phyloP scores from a whole-genome alignment of 2,329 filamentous ascomycete species.

The Ascochyta rabiei region DNA sequence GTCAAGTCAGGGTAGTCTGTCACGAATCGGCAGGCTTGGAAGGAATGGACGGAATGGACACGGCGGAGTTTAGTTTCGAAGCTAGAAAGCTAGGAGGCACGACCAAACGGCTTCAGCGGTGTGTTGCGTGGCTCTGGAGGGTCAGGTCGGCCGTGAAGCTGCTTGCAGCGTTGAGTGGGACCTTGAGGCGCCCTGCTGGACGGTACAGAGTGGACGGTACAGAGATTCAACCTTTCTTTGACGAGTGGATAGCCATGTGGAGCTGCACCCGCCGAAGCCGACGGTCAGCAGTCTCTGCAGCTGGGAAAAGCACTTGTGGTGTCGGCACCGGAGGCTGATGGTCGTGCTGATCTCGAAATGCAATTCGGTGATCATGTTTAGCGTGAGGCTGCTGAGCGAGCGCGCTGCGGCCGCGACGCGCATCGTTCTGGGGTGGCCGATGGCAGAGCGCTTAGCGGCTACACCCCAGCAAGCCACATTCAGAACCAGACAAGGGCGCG shows the following conservation, averaged over 20 bases:
- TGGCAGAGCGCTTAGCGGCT: slow-evolving; percentile 2
- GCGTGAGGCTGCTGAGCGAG: slow-evolving; percentile 20
- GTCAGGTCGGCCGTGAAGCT: slow-evolving; percentile 8
- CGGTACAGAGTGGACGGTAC: slow-evolving; percentile 6
- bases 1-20: slow-evolving; percentile 6
- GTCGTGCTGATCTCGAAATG: neutral
- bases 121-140: slow-evolving; percentile 15
- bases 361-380: slow-evolving; percentile 6
- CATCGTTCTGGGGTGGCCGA: slow-evolving; percentile 15
- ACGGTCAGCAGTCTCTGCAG: slow-evolving; percentile 2
- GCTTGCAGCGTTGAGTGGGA: slow-evolving; percentile 11
- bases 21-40: slow-evolving; percentile 1
- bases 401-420: slow-evolving; percentile 13
- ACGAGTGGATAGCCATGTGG: slow-evolving; percentile 1
- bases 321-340: slow-evolving; percentile 7
- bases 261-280: slow-evolving; percentile 1
- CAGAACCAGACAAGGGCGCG: slow-evolving; percentile 9
- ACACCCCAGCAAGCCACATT: slow-evolving; percentile 11
- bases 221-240: slow-evolving; percentile 3
- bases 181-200: slow-evolving; percentile 1
- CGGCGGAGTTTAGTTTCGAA: slow-evolving; percentile 4
- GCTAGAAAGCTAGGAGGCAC: slow-evolving; percentile 10
- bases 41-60: slow-evolving; percentile 14
- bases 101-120: slow-evolving; percentile 10
- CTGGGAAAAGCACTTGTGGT: slow-evolving; percentile 1